Conservation (phyloP, 352 stramenopile species). For the Blastocystis sp. region DNA sequence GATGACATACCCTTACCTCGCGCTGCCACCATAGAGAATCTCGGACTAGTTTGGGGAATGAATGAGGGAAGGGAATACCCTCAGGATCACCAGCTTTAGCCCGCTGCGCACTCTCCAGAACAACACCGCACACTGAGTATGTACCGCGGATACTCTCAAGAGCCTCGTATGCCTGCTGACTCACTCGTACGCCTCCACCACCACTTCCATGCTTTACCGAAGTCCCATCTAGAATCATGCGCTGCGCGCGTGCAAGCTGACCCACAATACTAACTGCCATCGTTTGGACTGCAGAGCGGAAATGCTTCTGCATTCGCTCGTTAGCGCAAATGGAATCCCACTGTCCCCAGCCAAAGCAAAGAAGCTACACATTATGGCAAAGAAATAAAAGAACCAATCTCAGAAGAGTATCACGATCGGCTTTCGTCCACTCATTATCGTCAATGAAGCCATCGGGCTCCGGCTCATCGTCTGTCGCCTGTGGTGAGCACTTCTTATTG, state of each 20-base stretch:
- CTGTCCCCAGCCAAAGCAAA: conserved; percentile 73
- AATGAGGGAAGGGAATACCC: background rate
- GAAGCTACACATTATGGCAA: conserved; percentile 65
- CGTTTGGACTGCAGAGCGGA: conserved; percentile 65
- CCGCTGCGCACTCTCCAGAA: background rate
- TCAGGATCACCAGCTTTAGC: background rate
- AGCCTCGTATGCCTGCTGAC: conserved; percentile 1
- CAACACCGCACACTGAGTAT: background rate
- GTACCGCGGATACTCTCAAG: background rate
- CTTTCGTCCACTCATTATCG: conserved; percentile 59
- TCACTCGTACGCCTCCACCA: background rate
- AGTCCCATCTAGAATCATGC: conserved; percentile 14
- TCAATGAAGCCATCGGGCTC: conserved; percentile 63
- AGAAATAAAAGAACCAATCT: conserved; percentile 13
- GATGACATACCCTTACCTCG: conserved; percentile 27
- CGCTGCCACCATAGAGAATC: conserved; percentile 15
- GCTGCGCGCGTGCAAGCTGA: background rate
- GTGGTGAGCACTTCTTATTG: background rate
- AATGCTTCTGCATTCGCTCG: conserved; percentile 66
- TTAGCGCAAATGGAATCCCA: conserved; percentile 71
- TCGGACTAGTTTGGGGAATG: background rate
- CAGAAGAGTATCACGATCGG: conserved; percentile 11
- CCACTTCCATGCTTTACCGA: background rate
- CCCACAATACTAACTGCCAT: conserved; percentile 63
- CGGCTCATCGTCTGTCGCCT: conserved; percentile 64